Base-by-base conservation (phyloP, 1,284 basidiomycete genomes). In the Albatrellus sp. region DNA sequence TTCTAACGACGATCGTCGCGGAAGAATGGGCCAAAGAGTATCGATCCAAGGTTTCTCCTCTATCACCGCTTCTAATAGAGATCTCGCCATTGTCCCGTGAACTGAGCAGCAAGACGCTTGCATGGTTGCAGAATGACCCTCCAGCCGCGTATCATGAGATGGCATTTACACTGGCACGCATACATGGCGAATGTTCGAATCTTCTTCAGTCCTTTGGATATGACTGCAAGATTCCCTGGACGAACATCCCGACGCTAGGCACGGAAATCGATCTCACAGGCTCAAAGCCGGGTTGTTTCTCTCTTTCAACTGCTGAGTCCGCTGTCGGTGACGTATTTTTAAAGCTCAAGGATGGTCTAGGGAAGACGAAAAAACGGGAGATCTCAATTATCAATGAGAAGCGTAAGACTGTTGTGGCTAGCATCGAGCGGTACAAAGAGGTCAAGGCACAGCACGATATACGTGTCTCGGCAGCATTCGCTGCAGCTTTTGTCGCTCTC, bases 71-170 rank as follows among this genome's bases (percentile, higher is more conserved):
- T 30, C 66, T 83, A 45, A 67, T 77, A 24, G 73, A 80, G 20
- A 54, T 55, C 32, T 81, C 77, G 13, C 59, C 69, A 3, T 68
- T 87, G 41, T 85, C 84, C 1, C 66, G 70, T 45, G 77, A 82
- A 45, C 65, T 94, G 42, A 78, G 80, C 42, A 52, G 64, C 16
- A 76, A 73, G 54, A 78, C 86, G 19, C 70, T 92, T 37, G 56
- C 64, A 7, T 81, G 82, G 65, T 73, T 98, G 30, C 89, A 91
- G 60, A 73, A 69, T 20, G 69, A 73, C 2, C 76, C 86, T 2
- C 88, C 89, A 3, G 62, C 78, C 0, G 83, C 88, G 1, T 97
- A 98, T 60, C 81, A 90, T 60, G 96, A 99, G 64, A 92, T 96
- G 88, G 76, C 79, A 1, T 75, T 85, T 47, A 73, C 84, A 37